phyloP scores from a whole-genome alignment of 2,329 filamentous ascomycete genomes.

The Fusarium sp. region DNA sequence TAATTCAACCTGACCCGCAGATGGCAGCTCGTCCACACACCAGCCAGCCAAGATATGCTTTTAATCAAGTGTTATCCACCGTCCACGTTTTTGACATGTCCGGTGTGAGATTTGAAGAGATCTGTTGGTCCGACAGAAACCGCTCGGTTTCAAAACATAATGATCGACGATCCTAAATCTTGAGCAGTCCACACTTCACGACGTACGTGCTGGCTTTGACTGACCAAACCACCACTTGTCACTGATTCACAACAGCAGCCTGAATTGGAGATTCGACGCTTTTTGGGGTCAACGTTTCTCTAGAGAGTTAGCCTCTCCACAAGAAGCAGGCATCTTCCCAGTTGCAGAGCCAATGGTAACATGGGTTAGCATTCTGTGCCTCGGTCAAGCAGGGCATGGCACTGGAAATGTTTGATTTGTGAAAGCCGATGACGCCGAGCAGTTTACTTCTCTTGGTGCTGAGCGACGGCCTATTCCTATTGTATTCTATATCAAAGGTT shows the following conservation, averaged over 20 bases:
- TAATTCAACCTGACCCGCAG: not conserved
- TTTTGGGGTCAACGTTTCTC: not conserved
- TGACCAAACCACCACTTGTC: not conserved
- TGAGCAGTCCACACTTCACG: not conserved
- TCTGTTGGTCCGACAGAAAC: not conserved
- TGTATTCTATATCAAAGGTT: not conserved
- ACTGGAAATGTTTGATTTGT: conserved; percentile 17
- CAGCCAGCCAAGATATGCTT: not conserved
- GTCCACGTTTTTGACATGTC: not conserved
- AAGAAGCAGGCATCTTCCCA: not conserved
- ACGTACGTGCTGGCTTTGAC: not conserved
- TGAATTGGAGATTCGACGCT: not conserved
- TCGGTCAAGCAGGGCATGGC: not conserved
- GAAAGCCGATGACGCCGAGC: not conserved
- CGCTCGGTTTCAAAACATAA: not conserved
- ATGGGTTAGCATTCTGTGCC: not conserved
- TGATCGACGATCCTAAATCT: not conserved
- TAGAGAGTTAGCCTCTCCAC: not conserved
- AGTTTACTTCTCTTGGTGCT: not conserved
- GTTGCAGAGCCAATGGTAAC: not conserved
- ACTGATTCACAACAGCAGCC: not conserved
- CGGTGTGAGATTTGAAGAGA: not conserved
- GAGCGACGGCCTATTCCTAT: not conserved
- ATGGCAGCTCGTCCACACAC: not conserved
- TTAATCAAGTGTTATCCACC: not conserved